Conservation (phyloP, 768 basidiomycete species). For the Pulveroboletus sp. region DNA sequence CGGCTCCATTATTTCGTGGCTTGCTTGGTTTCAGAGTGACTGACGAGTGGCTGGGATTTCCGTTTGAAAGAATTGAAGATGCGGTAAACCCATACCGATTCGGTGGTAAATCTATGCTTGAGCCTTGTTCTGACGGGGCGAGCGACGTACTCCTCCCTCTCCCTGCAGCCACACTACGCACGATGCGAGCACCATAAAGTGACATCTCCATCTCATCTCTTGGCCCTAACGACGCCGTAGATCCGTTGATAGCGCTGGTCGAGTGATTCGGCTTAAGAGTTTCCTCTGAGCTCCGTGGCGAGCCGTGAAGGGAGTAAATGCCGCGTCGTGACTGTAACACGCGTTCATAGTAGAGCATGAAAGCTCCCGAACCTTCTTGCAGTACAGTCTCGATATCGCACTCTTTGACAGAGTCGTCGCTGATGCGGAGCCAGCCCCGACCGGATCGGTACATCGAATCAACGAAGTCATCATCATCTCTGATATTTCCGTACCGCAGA, state of each 20-base stretch:
- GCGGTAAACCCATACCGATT: conserved; percentile 10
- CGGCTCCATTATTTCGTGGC: conserved; percentile 10
- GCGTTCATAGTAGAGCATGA: conserved; percentile 95
- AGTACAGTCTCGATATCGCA: conserved; percentile 72
- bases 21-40: conserved; percentile 20
- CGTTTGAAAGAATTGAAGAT: conserved; percentile 21
- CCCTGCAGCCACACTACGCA: conserved; percentile 52
- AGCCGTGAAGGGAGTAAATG: conserved; percentile 30
- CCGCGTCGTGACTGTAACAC: conserved; percentile 39
- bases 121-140: conserved; percentile 29
- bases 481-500: conserved; percentile 47
- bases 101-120: conserved; percentile 11
- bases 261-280: conserved; percentile 52
- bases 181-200: conserved; percentile 45
- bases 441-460: conserved; percentile 39
- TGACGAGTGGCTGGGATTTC: conserved; percentile 18
- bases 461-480: conserved; percentile 48
- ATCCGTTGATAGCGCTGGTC: conserved; percentile 39
- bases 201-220: conserved; percentile 17
- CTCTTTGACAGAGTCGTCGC: conserved; percentile 78
- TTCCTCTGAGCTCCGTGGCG: conserved; percentile 57
- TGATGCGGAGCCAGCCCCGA: conserved; percentile 82
- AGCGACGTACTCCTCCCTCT: conserved; percentile 40
- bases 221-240: conserved; percentile 42
- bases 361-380: conserved; percentile 67